These are phyloP conservation scores for Mycena indigotica DNA, from an alignment of 768 basidiomycete genomes.

Conservation along the genomic window DNA sequence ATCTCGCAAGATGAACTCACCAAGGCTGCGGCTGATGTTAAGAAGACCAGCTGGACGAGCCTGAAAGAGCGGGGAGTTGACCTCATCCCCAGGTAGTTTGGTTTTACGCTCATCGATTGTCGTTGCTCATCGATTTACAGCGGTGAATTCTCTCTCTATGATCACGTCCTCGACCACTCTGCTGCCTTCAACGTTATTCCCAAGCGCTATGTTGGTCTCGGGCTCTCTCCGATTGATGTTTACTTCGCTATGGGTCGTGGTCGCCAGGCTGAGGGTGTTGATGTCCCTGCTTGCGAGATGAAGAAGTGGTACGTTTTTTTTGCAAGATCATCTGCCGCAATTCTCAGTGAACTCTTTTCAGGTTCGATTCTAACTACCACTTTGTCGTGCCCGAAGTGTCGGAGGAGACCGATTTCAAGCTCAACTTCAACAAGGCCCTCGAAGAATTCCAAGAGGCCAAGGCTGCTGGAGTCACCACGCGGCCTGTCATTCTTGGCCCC, in stretches of 20 bases:
- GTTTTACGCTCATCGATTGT: constrained; percentile 16
- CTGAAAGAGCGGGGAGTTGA: constrained; percentile 88
- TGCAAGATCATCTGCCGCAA: too few species aligned
- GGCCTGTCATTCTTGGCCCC: constrained; percentile 95
- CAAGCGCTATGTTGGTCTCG: constrained; percentile 85
- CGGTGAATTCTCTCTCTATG: constrained; percentile 98
- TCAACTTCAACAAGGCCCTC: constrained; percentile 93
- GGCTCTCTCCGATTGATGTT: constrained; percentile 87
- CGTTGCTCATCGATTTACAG: constrained; percentile 45
- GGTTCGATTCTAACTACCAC: constrained; percentile 99
- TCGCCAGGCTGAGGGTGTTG: constrained; percentile 90
- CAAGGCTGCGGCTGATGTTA: constrained; percentile 84
- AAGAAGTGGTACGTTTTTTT: constrained; percentile 86
- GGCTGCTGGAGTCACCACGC: constrained; percentile 83
- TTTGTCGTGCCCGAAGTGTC: constrained; percentile 97
- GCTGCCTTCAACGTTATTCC: constrained; percentile 96
- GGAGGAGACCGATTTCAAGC: constrained; percentile 87
- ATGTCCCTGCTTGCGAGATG: constrained; percentile 98
- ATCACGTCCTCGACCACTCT: constrained; percentile 97
- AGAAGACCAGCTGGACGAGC: constrained; percentile 84
- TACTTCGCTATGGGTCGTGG: constrained; percentile 99
- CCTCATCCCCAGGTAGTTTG: constrained; percentile 83
- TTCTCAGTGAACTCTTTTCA: constrained; percentile 37
- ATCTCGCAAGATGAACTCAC: constrained; percentile 84
- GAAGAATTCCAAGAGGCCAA: constrained; percentile 95